A percentile compares a stretch with the other conserved stretches of the same genome.
These are phyloP conservation scores for Periconia sp. DNA, from an alignment of 2,329 filamentous ascomycete genomes.

Conservation along the genomic window DNA sequence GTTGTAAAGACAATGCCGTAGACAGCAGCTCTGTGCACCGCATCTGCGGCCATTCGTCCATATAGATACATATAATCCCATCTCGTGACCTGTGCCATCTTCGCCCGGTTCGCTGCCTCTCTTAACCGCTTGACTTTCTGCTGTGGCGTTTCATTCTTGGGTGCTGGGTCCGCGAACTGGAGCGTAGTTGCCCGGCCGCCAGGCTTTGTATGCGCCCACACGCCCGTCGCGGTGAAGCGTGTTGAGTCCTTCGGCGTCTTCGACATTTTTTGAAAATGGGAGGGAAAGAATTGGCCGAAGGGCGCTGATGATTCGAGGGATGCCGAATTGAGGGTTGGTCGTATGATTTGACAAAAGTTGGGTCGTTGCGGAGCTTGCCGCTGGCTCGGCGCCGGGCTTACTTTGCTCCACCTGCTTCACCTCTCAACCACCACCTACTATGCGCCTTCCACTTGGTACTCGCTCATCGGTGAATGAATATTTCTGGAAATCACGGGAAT, in stretches of 20 bases:
- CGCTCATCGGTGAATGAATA: not conserved
- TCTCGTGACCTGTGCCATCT: constrained; percentile 53
- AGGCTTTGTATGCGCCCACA: constrained; percentile 69
- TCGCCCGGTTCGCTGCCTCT: constrained; percentile 51
- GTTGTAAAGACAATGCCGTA: constrained; percentile 63
- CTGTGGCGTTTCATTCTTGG: constrained; percentile 54
- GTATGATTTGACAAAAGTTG: constrained; percentile 40
- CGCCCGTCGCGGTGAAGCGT: constrained; percentile 71
- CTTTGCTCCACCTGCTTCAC: constrained; percentile 4
- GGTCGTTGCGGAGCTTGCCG: constrained; percentile 33
- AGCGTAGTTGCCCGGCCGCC: constrained; percentile 45
- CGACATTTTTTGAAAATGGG: constrained; percentile 46
- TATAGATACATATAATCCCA: constrained; percentile 52
- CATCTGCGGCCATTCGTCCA: constrained; percentile 54
- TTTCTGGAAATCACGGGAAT: not conserved
- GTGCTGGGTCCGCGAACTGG: constrained; percentile 43
- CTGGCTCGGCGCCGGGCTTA: constrained; percentile 8
- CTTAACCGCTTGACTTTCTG: constrained; percentile 57
- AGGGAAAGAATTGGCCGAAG: constrained; percentile 4
- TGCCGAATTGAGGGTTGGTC: constrained; percentile 25
- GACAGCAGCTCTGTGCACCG: constrained; percentile 62
- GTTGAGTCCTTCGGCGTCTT: constrained; percentile 79
- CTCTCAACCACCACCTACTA: not conserved
- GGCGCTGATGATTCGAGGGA: constrained; percentile 13
- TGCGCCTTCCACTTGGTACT: not conserved